Evolutionary conservation across 140 eudicot genomes (phyloP).

Genomic region (Ambrosia hybrid): DNA sequence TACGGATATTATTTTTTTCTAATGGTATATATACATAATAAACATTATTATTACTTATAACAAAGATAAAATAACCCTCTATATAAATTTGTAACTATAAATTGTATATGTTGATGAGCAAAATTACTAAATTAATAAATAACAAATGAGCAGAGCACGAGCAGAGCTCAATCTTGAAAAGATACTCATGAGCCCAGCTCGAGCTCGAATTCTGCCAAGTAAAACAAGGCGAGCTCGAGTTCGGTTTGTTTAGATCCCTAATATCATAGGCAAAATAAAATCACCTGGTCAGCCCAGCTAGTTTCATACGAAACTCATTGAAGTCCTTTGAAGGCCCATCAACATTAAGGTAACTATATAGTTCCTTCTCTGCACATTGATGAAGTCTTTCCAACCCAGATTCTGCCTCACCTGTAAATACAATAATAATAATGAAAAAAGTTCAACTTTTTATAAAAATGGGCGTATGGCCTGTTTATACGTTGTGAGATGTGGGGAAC

Average conservation of each 20-base stretch:
- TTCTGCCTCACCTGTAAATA: constrained; percentile 86
- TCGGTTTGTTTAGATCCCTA: not conserved
- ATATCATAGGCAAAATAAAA: not conserved
- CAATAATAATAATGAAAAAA: too few species aligned
- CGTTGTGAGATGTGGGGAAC: constrained; percentile 34
- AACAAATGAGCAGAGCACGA: not conserved
- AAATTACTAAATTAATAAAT: not conserved
- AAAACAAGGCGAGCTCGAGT: not conserved
- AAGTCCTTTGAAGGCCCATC: constrained; percentile 86
- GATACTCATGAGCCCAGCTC: not conserved
- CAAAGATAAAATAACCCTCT: too few species aligned
- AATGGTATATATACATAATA: not conserved
- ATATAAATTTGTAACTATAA: too few species aligned
- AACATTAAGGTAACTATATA: constrained; percentile 56
- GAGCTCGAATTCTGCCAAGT: not conserved
- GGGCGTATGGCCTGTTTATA: not conserved
- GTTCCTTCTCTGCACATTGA: constrained; percentile 98
- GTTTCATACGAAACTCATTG: constrained; percentile 86
- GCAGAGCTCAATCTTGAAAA: not conserved
- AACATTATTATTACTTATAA: not conserved
- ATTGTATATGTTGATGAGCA: not conserved
- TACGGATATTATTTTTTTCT: not conserved
- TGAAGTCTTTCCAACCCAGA: constrained; percentile 95
- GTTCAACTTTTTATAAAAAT: not conserved
- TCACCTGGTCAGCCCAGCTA: constrained; percentile 95